Evolutionary conservation across 768 basidiomycete species (phyloP).

Genomic region (Chalciporus sphaerocephalus): DNA sequence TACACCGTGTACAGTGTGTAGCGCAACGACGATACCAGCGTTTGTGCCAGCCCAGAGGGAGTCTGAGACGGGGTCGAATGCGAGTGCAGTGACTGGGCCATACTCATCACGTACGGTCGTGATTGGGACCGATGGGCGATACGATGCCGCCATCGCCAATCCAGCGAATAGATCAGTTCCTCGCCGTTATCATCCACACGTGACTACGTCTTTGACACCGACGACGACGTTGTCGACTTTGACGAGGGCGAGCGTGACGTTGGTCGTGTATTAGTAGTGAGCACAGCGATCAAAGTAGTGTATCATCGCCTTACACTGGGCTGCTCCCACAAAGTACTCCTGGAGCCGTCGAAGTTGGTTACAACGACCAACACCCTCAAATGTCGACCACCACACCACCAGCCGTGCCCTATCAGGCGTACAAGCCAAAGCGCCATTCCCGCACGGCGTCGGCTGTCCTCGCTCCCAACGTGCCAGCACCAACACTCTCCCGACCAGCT

Average conservation of each 20-base stretch:
- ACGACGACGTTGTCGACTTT: background rate
- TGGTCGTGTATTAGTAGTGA: background rate
- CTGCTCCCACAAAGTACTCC: background rate
- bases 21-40: conserved; percentile 63
- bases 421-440: conserved; percentile 51
- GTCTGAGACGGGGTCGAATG: conserved; percentile 90
- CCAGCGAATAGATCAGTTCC: background rate
- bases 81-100: conserved; percentile 67
- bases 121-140: conserved; percentile 19
- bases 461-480: conserved; percentile 23
- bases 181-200: conserved; percentile 8
- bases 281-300: background rate
- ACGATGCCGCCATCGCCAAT: conserved; percentile 15
- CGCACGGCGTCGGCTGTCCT: conserved; percentile 34
- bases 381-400: conserved; percentile 4
- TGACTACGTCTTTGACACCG: conserved; percentile 5
- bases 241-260: background rate
- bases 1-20: conserved; percentile 57
- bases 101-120: conserved; percentile 3
- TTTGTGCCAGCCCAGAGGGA: conserved; percentile 82
- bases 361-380: background rate
- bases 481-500: conserved; percentile 18
- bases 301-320: background rate
- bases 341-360: background rate
- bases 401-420: conserved; percentile 48